Conservation (phyloP, 2,329 filamentous ascomycete species). For the Aspergillus latus region DNA sequence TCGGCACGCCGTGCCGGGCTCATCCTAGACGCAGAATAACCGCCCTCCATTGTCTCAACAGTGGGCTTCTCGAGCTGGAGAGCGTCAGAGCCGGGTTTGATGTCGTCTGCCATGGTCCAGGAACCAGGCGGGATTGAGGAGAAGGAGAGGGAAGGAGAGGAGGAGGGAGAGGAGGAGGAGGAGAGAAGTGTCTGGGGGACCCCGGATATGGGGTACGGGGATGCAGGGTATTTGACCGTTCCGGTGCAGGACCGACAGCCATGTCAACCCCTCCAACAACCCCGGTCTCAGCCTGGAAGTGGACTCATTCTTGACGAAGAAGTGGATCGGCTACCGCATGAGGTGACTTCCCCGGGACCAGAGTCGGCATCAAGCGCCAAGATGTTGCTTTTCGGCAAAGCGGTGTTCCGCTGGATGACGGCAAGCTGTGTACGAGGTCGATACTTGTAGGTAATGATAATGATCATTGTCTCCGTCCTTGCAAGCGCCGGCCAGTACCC, state of each 20-base stretch:
- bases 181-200: background rate
- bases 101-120: conserved; percentile 1
- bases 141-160: background rate
- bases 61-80: conserved; percentile 2
- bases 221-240: background rate
- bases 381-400: background rate
- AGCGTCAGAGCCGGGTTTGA: background rate
- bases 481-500: too few relatives aligned
- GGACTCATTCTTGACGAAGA: background rate
- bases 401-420: background rate
- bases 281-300: background rate
- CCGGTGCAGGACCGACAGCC: background rate
- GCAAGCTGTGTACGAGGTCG: background rate
- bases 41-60: background rate
- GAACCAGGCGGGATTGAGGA: background rate
- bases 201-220: conserved; percentile 2
- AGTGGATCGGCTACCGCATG: background rate
- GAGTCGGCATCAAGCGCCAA: background rate
- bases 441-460: background rate
- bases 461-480: too few relatives aligned
- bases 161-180: background rate
- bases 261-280: background rate
- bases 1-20: conserved; percentile 24
- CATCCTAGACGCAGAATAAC: background rate
- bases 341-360: background rate